Base-by-base conservation (phyloP, 139 green algal genomes). In the Protoeuglena noctilucae region DNA sequence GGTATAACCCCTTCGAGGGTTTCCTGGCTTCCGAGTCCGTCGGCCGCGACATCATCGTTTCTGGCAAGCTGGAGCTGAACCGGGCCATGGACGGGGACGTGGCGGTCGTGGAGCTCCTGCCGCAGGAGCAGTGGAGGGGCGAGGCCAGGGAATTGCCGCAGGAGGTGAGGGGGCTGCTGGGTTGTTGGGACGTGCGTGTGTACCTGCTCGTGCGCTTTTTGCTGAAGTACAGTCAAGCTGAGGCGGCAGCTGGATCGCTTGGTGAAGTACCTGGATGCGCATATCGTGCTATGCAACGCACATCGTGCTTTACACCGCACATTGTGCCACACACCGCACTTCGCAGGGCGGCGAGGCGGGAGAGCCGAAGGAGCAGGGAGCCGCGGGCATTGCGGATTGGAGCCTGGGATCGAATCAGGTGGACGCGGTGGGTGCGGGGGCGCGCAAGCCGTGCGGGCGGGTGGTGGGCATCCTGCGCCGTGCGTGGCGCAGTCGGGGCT, bases 391-490 rank as follows among this genome's bases (percentile, higher is more conserved):
- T n/a, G n/a, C n/a, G n/a, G n/a, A n/a, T n/a, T n/a, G n/a, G n/a
- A n/a, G n/a, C n/a, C n/a, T n/a, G n/a, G n/a, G n/a, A n/a, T n/a
- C n/a, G n/a, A n/a, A n/a, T n/a, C n/a, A n/a, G n/a, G n/a, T n/a
- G n/a, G n/a, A n/a, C n/a, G n/a, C n/a, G n/a, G n/a, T n/a, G n/a
- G n/a, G n/a, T n/a, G n/a, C n/a, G n/a, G n/a, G n/a, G n/a, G n/a
- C n/a, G n/a, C n/a, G n/a, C n/a, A n/a, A n/a, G n/a, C n/a, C 79
- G 28, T 82, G 67, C 5, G 85, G 77, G 19, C 58, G 64, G 0
- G 85, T 94, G 19, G 74, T 94, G 23, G 84, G 75, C 48, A 74
- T 93, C 39, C 75, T 88, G 29, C 69, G 70, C 41, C 73, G 83
- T 48, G 84, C 75, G 59, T 94, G 83, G 81, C 73, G 79, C 30